Evolutionary conservation across 2,329 filamentous ascomycete species (phyloP).

Genomic region (Orbilia quercus): DNA sequence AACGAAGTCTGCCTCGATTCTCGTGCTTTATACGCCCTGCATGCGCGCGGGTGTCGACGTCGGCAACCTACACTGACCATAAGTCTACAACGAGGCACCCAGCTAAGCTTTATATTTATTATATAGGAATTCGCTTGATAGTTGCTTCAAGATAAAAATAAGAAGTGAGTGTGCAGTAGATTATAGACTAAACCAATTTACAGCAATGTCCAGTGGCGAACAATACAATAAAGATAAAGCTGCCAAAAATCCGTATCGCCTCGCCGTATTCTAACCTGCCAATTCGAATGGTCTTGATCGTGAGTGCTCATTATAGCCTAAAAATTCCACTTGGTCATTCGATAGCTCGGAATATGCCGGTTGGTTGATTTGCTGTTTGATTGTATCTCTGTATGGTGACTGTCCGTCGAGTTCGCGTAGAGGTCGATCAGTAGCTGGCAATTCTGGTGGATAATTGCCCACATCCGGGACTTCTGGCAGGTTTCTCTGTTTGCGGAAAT

Average conservation of each 20-base stretch:
- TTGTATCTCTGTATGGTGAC: background rate
- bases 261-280: background rate
- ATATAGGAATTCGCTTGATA: no score
- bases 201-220: no score
- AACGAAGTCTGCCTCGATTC: no score
- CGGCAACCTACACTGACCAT: no score
- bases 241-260: no score
- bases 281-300: background rate
- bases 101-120: no score
- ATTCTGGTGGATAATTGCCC: background rate
- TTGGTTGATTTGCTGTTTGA: background rate
- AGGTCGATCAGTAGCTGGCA: background rate
- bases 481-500: constrained; percentile 55
- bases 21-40: no score
- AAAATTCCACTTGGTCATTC: background rate
- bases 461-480: background rate
- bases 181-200: no score
- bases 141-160: no score
- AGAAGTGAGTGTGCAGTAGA: no score
- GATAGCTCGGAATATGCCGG: constrained; percentile 3
- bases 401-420: constrained; percentile 1
- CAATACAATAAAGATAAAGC: background rate
- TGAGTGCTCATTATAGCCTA: background rate
- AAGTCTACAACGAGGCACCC: no score
- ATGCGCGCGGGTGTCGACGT: no score